Percentiles rank a stretch among this genome's conserved stretches.
phyloP scores from a whole-genome alignment of 129 eudicot species.

The sunflower (Helianthus annuus) region DNA sequence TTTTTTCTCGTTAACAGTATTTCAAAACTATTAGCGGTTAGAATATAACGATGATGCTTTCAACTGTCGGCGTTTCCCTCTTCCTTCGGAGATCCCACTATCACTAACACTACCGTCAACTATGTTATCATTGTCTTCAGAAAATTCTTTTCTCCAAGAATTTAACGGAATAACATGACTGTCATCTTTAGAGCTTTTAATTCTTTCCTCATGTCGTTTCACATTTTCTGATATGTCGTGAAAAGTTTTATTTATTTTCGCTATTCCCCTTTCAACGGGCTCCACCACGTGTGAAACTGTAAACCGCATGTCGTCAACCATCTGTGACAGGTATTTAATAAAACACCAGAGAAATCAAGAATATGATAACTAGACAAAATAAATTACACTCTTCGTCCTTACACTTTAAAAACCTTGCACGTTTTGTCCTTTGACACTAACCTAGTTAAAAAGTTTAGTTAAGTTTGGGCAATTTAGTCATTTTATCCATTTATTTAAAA shows the following conservation, averaged over 20 bases:
- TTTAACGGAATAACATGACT: constrained; percentile 65
- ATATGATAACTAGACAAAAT: neutral
- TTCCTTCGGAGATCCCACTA: constrained; percentile 55
- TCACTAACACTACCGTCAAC: constrained; percentile 70
- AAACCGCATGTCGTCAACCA: constrained; percentile 96
- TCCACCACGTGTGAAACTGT: constrained; percentile 92
- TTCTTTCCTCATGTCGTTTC: constrained; percentile 57
- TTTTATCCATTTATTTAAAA: too few relatives aligned
- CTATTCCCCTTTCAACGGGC: constrained; percentile 91
- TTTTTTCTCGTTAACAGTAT: constrained; percentile 16
- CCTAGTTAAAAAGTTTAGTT: too few relatives aligned
- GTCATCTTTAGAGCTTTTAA: constrained; percentile 78
- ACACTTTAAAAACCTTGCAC: too few relatives aligned
- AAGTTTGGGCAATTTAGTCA: too few relatives aligned
- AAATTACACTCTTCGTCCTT: too few relatives aligned
- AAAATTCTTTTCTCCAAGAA: constrained; percentile 64
- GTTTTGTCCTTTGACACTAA: too few relatives aligned
- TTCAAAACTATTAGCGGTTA: constrained; percentile 30
- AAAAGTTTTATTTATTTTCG: constrained; percentile 73
- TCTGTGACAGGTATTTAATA: constrained; percentile 35
- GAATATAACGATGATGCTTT: constrained; percentile 46
- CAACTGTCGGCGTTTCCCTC: constrained; percentile 39
- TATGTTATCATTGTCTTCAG: constrained; percentile 55
- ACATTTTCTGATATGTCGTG: constrained; percentile 92
- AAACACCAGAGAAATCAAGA: constrained; percentile 16